Evolutionary conservation across 2,329 filamentous ascomycete genomes (phyloP).

Genomic region (Fusarium cicatricum): DNA sequence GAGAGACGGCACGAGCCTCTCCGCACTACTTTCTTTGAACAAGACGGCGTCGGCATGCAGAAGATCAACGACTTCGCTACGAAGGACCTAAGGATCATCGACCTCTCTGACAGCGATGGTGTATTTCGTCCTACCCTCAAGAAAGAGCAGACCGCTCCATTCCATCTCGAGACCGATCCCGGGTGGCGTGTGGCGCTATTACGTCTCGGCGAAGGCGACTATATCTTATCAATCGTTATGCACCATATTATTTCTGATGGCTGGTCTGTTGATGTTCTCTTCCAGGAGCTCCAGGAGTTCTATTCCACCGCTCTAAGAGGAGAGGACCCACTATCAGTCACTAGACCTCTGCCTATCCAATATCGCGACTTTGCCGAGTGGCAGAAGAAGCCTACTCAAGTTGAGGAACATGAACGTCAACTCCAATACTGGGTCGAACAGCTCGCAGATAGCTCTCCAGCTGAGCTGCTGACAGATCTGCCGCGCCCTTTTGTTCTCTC

Average conservation of each 20-base stretch:
- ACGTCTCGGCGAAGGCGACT: constrained; percentile 15
- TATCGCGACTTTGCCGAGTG: constrained; percentile 40
- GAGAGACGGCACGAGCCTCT: too few species aligned
- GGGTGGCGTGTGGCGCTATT: constrained; percentile 34
- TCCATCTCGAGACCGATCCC: constrained; percentile 32
- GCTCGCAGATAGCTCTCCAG: constrained; percentile 22
- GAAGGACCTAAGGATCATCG: too few species aligned
- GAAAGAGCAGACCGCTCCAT: constrained; percentile 35
- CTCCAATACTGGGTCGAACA: constrained; percentile 37
- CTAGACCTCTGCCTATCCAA: constrained; percentile 33
- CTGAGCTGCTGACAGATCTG: constrained; percentile 27
- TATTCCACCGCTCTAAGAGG: constrained; percentile 20
- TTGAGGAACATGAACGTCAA: constrained; percentile 29
- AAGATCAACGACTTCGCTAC: too few species aligned
- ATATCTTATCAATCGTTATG: constrained; percentile 41
- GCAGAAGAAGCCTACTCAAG: constrained; percentile 32
- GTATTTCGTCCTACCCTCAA: too few species aligned
- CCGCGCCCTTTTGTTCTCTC: constrained; percentile 22
- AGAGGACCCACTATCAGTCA: not conserved
- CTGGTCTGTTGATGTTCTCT: constrained; percentile 40
- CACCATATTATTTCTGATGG: constrained; percentile 44
- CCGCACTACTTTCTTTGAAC: too few species aligned
- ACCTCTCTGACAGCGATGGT: too few species aligned
- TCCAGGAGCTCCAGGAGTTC: constrained; percentile 29
- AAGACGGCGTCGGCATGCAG: too few species aligned